Conservation (phyloP, 148 eudicot genomes). For the Suaeda aralocaspica region DNA sequence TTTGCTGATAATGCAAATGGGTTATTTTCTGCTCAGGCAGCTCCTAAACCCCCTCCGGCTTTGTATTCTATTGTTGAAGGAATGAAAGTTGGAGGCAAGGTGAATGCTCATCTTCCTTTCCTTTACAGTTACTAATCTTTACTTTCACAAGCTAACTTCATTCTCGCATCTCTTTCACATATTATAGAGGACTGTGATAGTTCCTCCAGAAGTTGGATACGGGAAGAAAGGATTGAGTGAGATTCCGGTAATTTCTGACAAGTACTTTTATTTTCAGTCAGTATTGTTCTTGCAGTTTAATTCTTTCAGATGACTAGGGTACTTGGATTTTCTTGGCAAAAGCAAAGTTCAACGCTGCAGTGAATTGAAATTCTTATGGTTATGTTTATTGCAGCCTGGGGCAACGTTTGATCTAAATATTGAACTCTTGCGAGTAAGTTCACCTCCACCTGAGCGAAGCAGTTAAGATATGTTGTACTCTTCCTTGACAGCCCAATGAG, state of each 20-base stretch:
- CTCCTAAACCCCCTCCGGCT: conserved; percentile 97
- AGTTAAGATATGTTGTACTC: background rate
- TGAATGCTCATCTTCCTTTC: conserved; percentile 5
- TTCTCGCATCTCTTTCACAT: conserved; percentile 3
- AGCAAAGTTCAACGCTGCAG: too few species aligned
- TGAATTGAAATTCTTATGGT: too few species aligned
- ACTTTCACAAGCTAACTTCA: background rate
- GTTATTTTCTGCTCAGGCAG: conserved; percentile 95
- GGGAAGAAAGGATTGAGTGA: conserved; percentile 82
- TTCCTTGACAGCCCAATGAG: background rate
- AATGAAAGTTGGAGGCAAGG: conserved; percentile 98
- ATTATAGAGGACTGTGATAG: conserved; percentile 82
- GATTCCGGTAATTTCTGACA: conserved; percentile 63
- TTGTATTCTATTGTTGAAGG: conserved; percentile 81
- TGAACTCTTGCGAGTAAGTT: conserved; percentile 71
- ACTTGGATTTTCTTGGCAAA: background rate
- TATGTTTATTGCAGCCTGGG: conserved; percentile 60
- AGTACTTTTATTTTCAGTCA: background rate
- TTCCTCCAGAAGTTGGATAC: conserved; percentile 87
- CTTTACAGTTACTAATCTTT: background rate
- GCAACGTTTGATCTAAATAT: conserved; percentile 89
- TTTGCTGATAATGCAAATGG: conserved; percentile 91
- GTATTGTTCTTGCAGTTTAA: background rate
- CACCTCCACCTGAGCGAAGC: conserved; percentile 36
- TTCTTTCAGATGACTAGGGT: background rate